phyloP scores from a whole-genome alignment of 2,329 filamentous ascomycete species.

The Hymenoscyphus salicellus region DNA sequence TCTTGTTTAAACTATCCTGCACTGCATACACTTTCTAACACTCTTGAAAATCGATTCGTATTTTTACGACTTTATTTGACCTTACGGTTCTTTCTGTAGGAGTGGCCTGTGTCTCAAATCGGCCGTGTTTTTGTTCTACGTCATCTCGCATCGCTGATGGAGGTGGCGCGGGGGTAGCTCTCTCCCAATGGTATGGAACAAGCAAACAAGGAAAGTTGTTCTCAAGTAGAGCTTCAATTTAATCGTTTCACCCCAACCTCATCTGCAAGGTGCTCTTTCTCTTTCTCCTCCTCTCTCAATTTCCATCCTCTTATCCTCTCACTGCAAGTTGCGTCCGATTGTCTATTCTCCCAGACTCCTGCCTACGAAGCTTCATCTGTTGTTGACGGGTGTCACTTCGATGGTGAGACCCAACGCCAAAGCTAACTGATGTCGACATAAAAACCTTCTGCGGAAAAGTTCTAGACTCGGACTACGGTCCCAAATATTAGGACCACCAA shows the following conservation, averaged over 20 bases:
- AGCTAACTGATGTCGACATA: conserved; percentile 3
- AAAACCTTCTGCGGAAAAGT: neutral
- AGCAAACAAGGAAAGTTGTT: neutral
- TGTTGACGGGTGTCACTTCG: neutral
- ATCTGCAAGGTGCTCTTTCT: neutral
- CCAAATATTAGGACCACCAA: neutral
- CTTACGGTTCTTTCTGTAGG: too few species aligned
- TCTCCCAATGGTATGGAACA: neutral
- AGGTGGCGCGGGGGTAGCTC: too few species aligned
- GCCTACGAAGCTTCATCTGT: neutral
- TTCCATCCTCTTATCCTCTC: neutral
- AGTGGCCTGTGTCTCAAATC: too few species aligned
- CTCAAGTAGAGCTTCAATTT: neutral
- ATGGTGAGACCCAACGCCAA: neutral
- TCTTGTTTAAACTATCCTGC: too few species aligned
- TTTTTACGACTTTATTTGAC: too few species aligned
- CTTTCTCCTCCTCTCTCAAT: neutral
- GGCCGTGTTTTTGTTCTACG: too few species aligned
- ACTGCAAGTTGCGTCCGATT: neutral
- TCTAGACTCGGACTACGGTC: neutral
- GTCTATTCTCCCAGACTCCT: neutral
- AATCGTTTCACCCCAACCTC: neutral
- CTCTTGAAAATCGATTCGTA: too few species aligned
- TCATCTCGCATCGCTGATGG: too few species aligned
- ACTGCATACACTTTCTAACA: too few species aligned